Percentiles rank a stretch among this genome's conserved stretches.
Conservation (phyloP, 139 green algal genomes). For the Edaphochlamys debaryana region DNA sequence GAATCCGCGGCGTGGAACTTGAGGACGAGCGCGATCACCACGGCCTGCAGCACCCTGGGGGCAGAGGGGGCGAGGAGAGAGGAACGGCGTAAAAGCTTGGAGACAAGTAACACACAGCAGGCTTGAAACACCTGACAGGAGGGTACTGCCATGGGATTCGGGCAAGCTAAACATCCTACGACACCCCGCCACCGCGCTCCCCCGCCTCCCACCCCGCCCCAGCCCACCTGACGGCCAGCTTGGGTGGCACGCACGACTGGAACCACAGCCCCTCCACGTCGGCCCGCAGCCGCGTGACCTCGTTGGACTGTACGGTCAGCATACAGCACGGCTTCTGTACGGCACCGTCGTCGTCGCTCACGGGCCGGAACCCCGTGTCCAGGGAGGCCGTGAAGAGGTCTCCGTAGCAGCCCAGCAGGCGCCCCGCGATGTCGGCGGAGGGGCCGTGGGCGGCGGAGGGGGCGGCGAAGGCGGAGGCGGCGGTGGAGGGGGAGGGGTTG, state of each 20-base stretch:
- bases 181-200: too few relatives aligned
- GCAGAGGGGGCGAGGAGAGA: too few relatives aligned
- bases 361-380: conserved; percentile 32
- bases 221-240: conserved; percentile 53
- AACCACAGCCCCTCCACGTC: conserved; percentile 75
- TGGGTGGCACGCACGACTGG: conserved; percentile 62
- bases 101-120: too few relatives aligned
- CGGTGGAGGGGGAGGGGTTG: too few relatives aligned
- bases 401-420: conserved; percentile 71
- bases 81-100: too few relatives aligned
- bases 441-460: not conserved
- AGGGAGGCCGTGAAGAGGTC: conserved; percentile 64
- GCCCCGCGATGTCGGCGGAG: conserved; percentile 54
- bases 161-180: too few relatives aligned
- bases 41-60: conserved; percentile 65
- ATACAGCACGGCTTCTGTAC: conserved; percentile 53
- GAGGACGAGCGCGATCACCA: conserved; percentile 57
- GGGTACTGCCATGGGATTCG: too few relatives aligned
- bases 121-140: too few relatives aligned
- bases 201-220: too few relatives aligned
- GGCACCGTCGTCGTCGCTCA: conserved; percentile 1
- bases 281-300: conserved; percentile 70
- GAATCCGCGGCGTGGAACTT: conserved; percentile 58
- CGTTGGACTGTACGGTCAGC: conserved; percentile 73
- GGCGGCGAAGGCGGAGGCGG: too few relatives aligned